phyloP scores from a whole-genome alignment of 2,329 filamentous ascomycete species.

The Aspergillus sclerotialis region DNA sequence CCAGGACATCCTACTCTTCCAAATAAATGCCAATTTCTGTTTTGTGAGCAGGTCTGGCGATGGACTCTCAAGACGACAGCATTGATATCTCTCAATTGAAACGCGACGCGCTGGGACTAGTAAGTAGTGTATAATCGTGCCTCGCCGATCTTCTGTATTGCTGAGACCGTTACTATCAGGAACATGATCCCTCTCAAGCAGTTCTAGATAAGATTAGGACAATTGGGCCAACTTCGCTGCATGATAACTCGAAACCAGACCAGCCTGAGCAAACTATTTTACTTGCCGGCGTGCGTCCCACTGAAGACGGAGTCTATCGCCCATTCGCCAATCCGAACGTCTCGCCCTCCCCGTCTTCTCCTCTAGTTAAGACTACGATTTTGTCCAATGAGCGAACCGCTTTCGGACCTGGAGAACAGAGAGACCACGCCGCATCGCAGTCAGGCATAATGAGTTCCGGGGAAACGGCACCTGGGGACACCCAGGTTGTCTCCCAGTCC shows the following conservation, averaged over 20 bases:
- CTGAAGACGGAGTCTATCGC: not conserved
- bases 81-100: slow-evolving; percentile 34
- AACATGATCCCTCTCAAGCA: slow-evolving; percentile 23
- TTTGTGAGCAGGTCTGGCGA: too few relatives aligned
- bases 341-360: slow-evolving; percentile 3
- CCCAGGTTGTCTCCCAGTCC: slow-evolving; percentile 40
- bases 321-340: not conserved
- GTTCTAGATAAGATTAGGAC: slow-evolving; percentile 7
- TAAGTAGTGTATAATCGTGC: slow-evolving; percentile 25
- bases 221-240: slow-evolving; percentile 4
- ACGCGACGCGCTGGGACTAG: slow-evolving; percentile 34
- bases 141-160: slow-evolving; percentile 19
- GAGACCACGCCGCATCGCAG: slow-evolving; percentile 13
- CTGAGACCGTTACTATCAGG: slow-evolving; percentile 22
- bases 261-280: not conserved
- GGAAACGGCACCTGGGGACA: slow-evolving; percentile 32
- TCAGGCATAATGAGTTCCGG: slow-evolving; percentile 26
- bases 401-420: slow-evolving; percentile 11
- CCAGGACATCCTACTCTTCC: too few relatives aligned
- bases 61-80: slow-evolving; percentile 36
- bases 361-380: slow-evolving; percentile 14
- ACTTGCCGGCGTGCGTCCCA: not conserved
- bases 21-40: too few relatives aligned
- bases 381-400: too few relatives aligned
- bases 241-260: not conserved